Evolutionary conservation across 2,329 filamentous ascomycete genomes (phyloP).

Genomic region (Stagonosporopsis tanaceti): DNA sequence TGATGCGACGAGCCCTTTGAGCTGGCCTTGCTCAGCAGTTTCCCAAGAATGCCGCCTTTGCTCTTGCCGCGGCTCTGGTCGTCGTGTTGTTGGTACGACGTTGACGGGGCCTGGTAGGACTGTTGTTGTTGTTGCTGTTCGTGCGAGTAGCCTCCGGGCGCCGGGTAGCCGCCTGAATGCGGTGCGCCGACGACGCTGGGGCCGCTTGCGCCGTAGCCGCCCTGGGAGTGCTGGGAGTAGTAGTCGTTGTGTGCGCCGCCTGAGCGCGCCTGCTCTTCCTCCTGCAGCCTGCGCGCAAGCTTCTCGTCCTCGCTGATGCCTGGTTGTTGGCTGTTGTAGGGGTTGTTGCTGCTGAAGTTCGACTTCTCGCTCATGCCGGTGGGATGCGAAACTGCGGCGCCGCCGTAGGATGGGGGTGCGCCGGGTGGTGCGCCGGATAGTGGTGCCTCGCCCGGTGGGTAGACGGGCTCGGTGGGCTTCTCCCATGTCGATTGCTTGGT

Average conservation of each 20-base stretch:
- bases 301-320: constrained; percentile 72
- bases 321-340: constrained; percentile 58
- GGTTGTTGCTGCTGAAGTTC: constrained; percentile 68
- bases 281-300: constrained; percentile 79
- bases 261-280: constrained; percentile 76
- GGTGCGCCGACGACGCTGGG: constrained; percentile 12
- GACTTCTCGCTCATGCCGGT: constrained; percentile 56
- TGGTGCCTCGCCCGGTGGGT: constrained; percentile 64
- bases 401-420: constrained; percentile 52
- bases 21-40: constrained; percentile 58
- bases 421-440: constrained; percentile 68
- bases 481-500: constrained; percentile 95
- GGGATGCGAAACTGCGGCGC: constrained; percentile 44
- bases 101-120: constrained; percentile 15
- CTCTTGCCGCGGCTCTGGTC: constrained; percentile 50
- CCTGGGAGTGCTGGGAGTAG: constrained; percentile 48
- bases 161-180: constrained; percentile 9
- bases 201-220: constrained; percentile 16
- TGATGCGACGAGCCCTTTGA: constrained; percentile 49
- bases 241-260: constrained; percentile 58
- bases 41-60: constrained; percentile 58
- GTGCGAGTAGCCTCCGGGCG: constrained; percentile 31
- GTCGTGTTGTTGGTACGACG: constrained; percentile 24
- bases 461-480: constrained; percentile 74
- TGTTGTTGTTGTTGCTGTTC: constrained; percentile 26